Percentiles rank a stretch among this genome's conserved stretches.
Evolutionary conservation across 2,329 filamentous ascomycete genomes (phyloP).

Genomic region (Aureobasidium uvarum): DNA sequence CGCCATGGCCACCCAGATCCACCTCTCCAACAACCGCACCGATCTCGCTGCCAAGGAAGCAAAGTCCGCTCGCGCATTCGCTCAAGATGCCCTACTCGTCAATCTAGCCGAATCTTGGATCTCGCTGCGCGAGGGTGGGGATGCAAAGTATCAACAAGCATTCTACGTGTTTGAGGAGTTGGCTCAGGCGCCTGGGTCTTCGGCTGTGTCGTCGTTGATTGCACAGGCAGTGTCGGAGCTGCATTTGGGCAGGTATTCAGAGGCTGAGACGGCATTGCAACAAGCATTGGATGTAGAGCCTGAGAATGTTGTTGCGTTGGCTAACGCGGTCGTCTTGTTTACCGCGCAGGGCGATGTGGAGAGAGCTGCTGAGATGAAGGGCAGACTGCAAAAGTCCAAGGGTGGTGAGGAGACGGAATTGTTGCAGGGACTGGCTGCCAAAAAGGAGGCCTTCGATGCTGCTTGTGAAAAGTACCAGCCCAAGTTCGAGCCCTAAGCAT

Average conservation of each 20-base stretch:
- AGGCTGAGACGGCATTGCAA: conserved; percentile 82
- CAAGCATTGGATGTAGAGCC: conserved; percentile 74
- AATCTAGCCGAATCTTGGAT: conserved; percentile 97
- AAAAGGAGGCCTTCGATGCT: conserved; percentile 82
- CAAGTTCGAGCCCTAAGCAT: conserved; percentile 75
- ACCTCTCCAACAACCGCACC: conserved; percentile 85
- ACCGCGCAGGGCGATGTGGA: conserved; percentile 67
- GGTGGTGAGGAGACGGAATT: conserved; percentile 20
- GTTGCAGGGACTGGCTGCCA: conserved; percentile 66
- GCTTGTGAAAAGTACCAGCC: conserved; percentile 83
- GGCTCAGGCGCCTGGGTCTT: conserved; percentile 78
- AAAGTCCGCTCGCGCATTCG: conserved; percentile 81
- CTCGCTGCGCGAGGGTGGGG: conserved; percentile 84
- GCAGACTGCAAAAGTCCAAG: conserved; percentile 55
- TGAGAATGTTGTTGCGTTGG: conserved; percentile 69
- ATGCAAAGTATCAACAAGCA: conserved; percentile 91
- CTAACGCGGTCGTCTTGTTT: conserved; percentile 78
- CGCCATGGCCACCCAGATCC: conserved; percentile 85
- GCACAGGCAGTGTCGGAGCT: conserved; percentile 89
- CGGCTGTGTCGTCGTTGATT: conserved; percentile 72
- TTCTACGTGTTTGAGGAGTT: conserved; percentile 99
- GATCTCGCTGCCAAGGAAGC: conserved; percentile 92
- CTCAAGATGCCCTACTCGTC: conserved; percentile 88
- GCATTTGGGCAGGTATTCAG: conserved; percentile 82
- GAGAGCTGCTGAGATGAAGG: conserved; percentile 58